Evolutionary conservation across 352 stramenopile species (phyloP).

Genomic region (Phytopythium cucurbitacearum): DNA sequence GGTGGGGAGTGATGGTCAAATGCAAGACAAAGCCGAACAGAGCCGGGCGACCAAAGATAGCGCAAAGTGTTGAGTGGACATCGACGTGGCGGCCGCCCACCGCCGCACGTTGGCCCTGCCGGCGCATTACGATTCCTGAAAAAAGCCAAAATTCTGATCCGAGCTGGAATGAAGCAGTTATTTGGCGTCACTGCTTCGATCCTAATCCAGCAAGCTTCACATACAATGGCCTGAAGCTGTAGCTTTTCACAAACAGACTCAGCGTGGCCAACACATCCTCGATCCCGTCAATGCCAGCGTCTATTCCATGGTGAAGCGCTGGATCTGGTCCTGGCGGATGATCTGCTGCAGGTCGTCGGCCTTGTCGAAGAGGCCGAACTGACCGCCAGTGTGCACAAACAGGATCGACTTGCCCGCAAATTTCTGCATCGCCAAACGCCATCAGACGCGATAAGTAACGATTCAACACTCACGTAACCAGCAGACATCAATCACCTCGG

Average conservation of each 20-base stretch:
- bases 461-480: neutral
- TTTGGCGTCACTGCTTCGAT: no score
- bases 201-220: no score
- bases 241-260: no score
- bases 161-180: no score
- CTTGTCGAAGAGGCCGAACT: constrained; percentile 92
- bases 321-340: constrained; percentile 40
- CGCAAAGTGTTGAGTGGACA: neutral
- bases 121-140: no score
- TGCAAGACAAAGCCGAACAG: neutral
- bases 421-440: constrained; percentile 31
- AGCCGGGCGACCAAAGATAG: neutral
- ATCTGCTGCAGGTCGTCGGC: constrained; percentile 61
- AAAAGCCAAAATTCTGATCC: no score
- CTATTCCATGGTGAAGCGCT: constrained; percentile 55
- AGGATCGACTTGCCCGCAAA: constrained; percentile 81
- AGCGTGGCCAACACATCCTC: no score
- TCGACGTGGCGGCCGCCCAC: neutral
- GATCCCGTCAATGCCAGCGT: no score
- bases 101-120: no score
- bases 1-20: constrained; percentile 3
- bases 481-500: constrained; percentile 29
- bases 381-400: constrained; percentile 90
- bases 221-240: no score
- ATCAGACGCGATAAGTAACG: neutral